A percentile compares a stretch with the other conserved stretches of the same genome.
Evolutionary conservation across 2,329 filamentous ascomycete species (phyloP).

Genomic region (Sarocladium oryzae): DNA sequence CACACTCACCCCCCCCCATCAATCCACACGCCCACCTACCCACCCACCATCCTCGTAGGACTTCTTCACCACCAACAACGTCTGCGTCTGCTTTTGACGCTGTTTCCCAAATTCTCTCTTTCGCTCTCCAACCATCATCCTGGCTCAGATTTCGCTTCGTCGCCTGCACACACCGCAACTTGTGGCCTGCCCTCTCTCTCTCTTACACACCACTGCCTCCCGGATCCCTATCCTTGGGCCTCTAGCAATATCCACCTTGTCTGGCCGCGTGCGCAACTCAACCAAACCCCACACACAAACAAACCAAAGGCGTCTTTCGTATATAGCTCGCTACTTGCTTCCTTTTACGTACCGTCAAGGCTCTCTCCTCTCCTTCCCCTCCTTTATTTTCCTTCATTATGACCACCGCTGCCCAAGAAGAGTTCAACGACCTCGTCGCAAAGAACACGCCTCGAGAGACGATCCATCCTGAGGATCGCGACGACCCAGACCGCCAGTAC

Average conservation of each 20-base stretch:
- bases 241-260: neutral
- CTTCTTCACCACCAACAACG: constrained; percentile 1
- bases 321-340: neutral
- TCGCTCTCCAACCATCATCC: neutral
- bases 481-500: constrained; percentile 38
- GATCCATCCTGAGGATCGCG: constrained; percentile 53
- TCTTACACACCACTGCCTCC: constrained; percentile 1
- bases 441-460: constrained; percentile 41
- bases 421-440: constrained; percentile 57
- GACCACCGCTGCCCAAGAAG: constrained; percentile 56
- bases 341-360: neutral
- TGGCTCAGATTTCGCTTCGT: neutral
- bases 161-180: neutral
- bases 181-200: neutral
- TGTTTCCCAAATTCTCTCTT: no score
- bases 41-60: neutral
- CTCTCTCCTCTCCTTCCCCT: neutral
- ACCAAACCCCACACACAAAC: neutral
- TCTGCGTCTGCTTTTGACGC: no score
- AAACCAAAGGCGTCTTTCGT: neutral
- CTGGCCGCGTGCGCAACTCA: neutral
- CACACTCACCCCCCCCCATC: neutral
- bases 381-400: constrained; percentile 31
- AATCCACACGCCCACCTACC: neutral
- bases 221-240: neutral